phyloP scores from a whole-genome alignment of 2,329 filamentous ascomycete species.

The Septoria petroselini region DNA sequence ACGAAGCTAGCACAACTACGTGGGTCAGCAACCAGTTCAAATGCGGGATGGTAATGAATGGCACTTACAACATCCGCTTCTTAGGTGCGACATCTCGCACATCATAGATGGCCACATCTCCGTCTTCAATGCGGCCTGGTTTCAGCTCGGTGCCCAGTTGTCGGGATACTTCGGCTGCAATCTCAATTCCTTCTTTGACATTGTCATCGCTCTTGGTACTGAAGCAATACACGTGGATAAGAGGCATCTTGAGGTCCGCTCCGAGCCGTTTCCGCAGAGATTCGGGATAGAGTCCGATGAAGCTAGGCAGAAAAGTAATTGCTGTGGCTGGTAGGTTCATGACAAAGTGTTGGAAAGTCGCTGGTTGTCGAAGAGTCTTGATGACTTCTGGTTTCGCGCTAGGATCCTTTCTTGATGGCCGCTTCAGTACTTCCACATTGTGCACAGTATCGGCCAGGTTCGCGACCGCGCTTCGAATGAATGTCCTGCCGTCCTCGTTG shows the following conservation, averaged over 20 bases:
- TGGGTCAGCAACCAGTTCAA: conserved; percentile 1
- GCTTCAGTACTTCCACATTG: conserved; percentile 44
- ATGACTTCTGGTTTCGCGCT: conserved; percentile 36
- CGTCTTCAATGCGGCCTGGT: conserved; percentile 51
- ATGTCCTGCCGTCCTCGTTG: conserved; percentile 76
- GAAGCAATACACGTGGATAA: conserved; percentile 95
- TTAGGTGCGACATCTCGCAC: conserved; percentile 87
- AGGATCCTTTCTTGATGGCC: conserved; percentile 33
- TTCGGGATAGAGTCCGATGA: conserved; percentile 70
- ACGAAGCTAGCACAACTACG: conserved; percentile 76
- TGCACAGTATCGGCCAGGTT: conserved; percentile 54
- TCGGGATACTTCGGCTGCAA: conserved; percentile 64
- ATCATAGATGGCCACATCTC: conserved; percentile 56
- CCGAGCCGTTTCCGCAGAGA: conserved; percentile 27
- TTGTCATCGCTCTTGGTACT: conserved; percentile 76
- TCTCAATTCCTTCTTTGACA: conserved; percentile 55
- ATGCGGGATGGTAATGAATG: background rate
- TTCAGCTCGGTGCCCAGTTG: conserved; percentile 60
- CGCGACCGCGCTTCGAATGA: conserved; percentile 70
- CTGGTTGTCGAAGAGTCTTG: conserved; percentile 56
- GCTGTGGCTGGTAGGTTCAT: conserved; percentile 96
- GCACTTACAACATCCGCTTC: conserved; percentile 76
- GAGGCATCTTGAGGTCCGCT: conserved; percentile 56
- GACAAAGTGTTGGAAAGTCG: conserved; percentile 84
- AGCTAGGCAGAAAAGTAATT: conserved; percentile 74